Evolutionary conservation across 2,329 filamentous ascomycete genomes (phyloP).

Genomic region (Aspergillus tubingensis): DNA sequence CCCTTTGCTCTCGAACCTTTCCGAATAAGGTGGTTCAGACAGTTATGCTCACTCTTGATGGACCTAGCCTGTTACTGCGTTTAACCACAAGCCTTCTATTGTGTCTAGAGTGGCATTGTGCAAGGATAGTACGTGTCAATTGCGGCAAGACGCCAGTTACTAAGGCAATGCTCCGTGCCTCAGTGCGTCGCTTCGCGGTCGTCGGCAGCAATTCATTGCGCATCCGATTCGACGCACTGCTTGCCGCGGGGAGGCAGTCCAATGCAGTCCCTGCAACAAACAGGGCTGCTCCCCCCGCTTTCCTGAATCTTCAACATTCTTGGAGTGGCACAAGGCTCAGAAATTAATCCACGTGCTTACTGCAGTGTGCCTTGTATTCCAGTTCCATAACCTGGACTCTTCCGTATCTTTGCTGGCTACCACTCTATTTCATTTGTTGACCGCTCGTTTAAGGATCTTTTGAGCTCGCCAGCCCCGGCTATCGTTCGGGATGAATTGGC

Average conservation of each 20-base stretch:
- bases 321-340: neutral
- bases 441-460: neutral
- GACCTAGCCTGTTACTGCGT: constrained; percentile 6
- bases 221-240: constrained; percentile 7
- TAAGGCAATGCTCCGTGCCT: neutral
- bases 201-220: constrained; percentile 8
- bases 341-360: constrained; percentile 4
- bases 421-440: neutral
- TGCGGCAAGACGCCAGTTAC: neutral
- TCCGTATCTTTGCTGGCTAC: neutral
- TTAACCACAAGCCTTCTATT: constrained; percentile 7
- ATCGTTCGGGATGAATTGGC: neutral
- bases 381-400: neutral
- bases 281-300: neutral
- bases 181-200: constrained; percentile 7
- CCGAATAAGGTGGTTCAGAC: neutral
- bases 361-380: neutral
- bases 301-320: neutral
- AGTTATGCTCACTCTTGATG: constrained; percentile 2
- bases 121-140: constrained; percentile 7
- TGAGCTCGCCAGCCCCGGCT: neutral
- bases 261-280: neutral
- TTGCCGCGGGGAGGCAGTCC: neutral
- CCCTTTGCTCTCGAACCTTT: neutral
- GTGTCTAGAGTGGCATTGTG: constrained; percentile 9